phyloP scores from a whole-genome alignment of 2,329 filamentous ascomycete genomes.

The Davidsoniella virescens region DNA sequence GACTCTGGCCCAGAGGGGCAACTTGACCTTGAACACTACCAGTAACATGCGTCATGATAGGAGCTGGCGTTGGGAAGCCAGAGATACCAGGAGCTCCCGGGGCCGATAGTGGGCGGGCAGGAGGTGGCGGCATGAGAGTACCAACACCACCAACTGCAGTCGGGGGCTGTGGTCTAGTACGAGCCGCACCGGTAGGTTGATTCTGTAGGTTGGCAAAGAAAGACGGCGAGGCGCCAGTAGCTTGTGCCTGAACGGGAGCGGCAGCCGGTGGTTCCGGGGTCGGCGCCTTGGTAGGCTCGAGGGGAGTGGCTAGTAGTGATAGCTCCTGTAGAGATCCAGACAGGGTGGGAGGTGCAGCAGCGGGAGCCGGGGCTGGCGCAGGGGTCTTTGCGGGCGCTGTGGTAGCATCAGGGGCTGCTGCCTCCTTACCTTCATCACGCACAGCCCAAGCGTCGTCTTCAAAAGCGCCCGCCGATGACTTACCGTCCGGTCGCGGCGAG shows the following conservation, averaged over 20 bases:
- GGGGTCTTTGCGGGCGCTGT: slow-evolving; percentile 14
- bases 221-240: slow-evolving; percentile 38
- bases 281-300: slow-evolving; percentile 32
- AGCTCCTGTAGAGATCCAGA: slow-evolving; percentile 52
- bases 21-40: slow-evolving; percentile 47
- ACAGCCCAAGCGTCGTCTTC: slow-evolving; percentile 97
- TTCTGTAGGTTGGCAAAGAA: slow-evolving; percentile 33
- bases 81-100: slow-evolving; percentile 66
- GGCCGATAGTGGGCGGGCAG: slow-evolving; percentile 68
- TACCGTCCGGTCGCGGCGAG: slow-evolving; percentile 16
- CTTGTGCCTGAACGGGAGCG: slow-evolving; percentile 26
- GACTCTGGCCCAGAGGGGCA: slow-evolving; percentile 58
- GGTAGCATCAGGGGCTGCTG: slow-evolving; percentile 1
- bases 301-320: slow-evolving; percentile 35
- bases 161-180: slow-evolving; percentile 18
- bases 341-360: slow-evolving; percentile 17
- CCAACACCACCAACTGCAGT: slow-evolving; percentile 15
- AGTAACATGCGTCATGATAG: slow-evolving; percentile 72
- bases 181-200: slow-evolving; percentile 28
- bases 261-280: slow-evolving; percentile 18
- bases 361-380: slow-evolving; percentile 18
- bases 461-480: slow-evolving; percentile 42
- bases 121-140: slow-evolving; percentile 46
- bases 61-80: slow-evolving; percentile 49
- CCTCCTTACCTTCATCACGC: slow-evolving; percentile 34